Base-by-base conservation (phyloP, 1,139 yeast species). In the Pichia sp. region DNA sequence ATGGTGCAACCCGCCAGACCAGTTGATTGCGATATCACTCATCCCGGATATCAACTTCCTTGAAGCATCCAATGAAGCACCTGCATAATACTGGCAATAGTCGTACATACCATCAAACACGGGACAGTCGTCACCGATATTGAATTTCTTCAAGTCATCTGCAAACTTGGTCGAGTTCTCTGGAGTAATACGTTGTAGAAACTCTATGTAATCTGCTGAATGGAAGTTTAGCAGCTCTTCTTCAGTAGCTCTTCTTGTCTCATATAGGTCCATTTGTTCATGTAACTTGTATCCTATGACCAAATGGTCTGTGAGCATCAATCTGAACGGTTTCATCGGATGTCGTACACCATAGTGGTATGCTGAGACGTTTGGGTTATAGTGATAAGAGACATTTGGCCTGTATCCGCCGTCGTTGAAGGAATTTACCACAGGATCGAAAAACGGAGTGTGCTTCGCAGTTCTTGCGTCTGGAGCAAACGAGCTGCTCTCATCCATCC, bases 51-150 rank as follows among this genome's bases (percentile, higher is more conserved):
- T 90, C 62, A 93, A 78, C 58, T 97, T 81, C 6, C 97, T 93
- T 1, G 98, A 96, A 46, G 97, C 98, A 70, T 93, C 99, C 88
- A 93, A 86, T 24, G 96, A 87, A 1, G 97, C 98, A 52, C 99
- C 99, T 20, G 97, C 96, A 46, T 90, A 84, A 55, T 92, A 89
- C 46, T 95, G 90, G 71, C 97, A 91, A 70, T 87, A 93, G 71
- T 93, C 99, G 68, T 89, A 92, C 64, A 93, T 77, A 6, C 99
- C 99, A 71, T 93, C 97, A 70, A 93, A 93, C 17, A 91, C 96
- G 4, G 97, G 97, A 71, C 97, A 91, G 70, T 93, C 99, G 68
- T 92, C 97, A 49, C 97, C 98, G 41, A 93, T 97, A 70, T 93
- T 92, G 75, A 93, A 93, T 71, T 91, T 90, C 56, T 86, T 89